Evolutionary conservation across 305 asterid species (phyloP).

Genomic region (Solanum chacoense): DNA sequence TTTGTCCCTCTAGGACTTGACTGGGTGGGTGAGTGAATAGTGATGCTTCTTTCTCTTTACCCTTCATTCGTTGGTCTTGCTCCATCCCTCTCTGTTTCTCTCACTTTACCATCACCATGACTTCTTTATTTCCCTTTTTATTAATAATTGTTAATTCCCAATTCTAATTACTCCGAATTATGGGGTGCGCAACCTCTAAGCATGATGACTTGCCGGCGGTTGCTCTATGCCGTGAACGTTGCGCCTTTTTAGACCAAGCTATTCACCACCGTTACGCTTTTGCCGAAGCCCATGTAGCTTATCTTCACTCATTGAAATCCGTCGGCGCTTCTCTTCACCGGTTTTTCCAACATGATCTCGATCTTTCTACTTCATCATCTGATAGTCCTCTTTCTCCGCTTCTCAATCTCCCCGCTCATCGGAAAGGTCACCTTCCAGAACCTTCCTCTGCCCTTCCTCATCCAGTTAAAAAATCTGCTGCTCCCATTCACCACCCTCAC

Average conservation of each 20-base stretch:
- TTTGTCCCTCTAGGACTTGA: background rate
- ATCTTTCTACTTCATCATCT: background rate
- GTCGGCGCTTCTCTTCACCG: constrained; percentile 59
- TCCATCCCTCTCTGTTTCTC: background rate
- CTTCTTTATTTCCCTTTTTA: constrained; percentile 2
- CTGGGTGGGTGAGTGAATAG: background rate
- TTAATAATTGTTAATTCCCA: constrained; percentile 6
- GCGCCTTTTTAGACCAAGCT: constrained; percentile 73
- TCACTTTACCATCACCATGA: constrained; percentile 6
- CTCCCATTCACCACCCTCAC: constrained; percentile 22
- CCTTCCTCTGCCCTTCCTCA: constrained; percentile 3
- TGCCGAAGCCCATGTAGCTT: constrained; percentile 72
- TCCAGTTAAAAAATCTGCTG: background rate
- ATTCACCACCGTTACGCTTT: constrained; percentile 69
- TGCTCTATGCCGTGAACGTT: constrained; percentile 74
- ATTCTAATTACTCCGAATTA: background rate
- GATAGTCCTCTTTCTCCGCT: constrained; percentile 39
- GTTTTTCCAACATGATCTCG: constrained; percentile 51
- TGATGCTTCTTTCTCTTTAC: constrained; percentile 11
- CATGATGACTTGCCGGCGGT: constrained; percentile 87
- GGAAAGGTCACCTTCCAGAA: constrained; percentile 37
- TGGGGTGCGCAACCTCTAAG: constrained; percentile 95
- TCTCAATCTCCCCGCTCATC: constrained; percentile 46
- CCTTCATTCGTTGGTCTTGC: background rate
- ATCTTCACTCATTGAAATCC: constrained; percentile 56